Conservation (phyloP, 2,329 filamentous ascomycete genomes). For the Orbilia quercus region DNA sequence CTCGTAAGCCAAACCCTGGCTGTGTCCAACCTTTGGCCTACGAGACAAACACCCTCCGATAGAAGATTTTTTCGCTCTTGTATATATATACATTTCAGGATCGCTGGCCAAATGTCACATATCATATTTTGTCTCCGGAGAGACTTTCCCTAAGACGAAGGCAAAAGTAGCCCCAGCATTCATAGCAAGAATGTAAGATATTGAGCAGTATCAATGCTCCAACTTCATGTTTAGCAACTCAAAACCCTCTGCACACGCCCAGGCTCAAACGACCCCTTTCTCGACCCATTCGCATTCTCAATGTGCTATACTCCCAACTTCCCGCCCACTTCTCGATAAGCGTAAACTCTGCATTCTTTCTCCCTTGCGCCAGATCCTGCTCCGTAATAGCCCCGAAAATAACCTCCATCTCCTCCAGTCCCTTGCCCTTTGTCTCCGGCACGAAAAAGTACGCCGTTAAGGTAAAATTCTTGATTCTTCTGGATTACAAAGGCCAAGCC, state of each 20-base stretch:
- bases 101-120: no score
- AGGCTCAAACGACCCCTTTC: constrained; percentile 6
- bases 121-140: no score
- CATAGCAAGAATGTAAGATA: no score
- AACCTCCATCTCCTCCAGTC: constrained; percentile 62
- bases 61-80: no score
- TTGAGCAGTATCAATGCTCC: no score
- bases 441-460: constrained; percentile 61
- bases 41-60: no score
- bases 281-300: constrained; percentile 6
- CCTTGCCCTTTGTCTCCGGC: constrained; percentile 76
- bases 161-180: no score
- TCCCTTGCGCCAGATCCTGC: constrained; percentile 5
- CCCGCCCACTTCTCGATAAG: constrained; percentile 6
- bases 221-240: background rate
- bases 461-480: background rate
- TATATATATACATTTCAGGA: no score
- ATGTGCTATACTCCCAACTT: constrained; percentile 1
- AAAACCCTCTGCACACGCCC: constrained; percentile 8
- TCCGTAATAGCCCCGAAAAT: constrained; percentile 57
- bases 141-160: no score
- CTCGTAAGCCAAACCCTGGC: no score
- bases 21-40: no score
- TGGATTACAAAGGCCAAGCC: background rate
- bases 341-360: constrained; percentile 4